A percentile compares a stretch with the other conserved stretches of the same genome.
phyloP scores from a whole-genome alignment of 371 early-diverging fungal species.

The Blakeslea trispora region DNA sequence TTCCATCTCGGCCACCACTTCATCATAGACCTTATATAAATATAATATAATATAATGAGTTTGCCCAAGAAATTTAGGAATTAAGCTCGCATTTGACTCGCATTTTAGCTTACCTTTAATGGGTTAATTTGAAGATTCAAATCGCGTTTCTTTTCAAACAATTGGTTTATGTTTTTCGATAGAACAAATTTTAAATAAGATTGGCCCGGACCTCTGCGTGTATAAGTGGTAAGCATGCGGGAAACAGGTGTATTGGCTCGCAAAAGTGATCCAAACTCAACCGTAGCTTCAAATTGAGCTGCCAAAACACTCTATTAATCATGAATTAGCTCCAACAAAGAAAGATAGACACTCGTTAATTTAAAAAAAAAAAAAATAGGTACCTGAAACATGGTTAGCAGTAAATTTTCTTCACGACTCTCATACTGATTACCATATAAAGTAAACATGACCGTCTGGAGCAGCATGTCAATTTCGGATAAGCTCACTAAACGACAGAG shows the following conservation, averaged over 20 bases:
- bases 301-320: slow-evolving; percentile 83
- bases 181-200: slow-evolving; percentile 88
- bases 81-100: too few species aligned
- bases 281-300: slow-evolving; percentile 88
- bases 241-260: slow-evolving; percentile 96
- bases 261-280: slow-evolving; percentile 85
- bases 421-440: slow-evolving; percentile 96
- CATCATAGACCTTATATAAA: slow-evolving; percentile 54
- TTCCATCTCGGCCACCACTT: slow-evolving; percentile 79
- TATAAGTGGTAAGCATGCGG: slow-evolving; percentile 97
- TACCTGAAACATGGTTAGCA: slow-evolving; percentile 95
- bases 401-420: slow-evolving; percentile 89
- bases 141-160: slow-evolving; percentile 69
- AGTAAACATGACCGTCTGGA: slow-evolving; percentile 96
- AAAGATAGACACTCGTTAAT: not conserved
- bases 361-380: not conserved
- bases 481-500: slow-evolving; percentile 82
- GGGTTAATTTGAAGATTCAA: slow-evolving; percentile 90
- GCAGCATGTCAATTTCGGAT: slow-evolving; percentile 86
- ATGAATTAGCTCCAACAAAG: too few species aligned
- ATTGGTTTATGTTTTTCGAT: slow-evolving; percentile 72
- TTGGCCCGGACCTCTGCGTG: slow-evolving; percentile 94
- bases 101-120: slow-evolving; percentile 52
- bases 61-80: too few species aligned
- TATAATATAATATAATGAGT: too few species aligned